phyloP scores from a whole-genome alignment of 768 basidiomycete species.

The Myochromella boudieri region DNA sequence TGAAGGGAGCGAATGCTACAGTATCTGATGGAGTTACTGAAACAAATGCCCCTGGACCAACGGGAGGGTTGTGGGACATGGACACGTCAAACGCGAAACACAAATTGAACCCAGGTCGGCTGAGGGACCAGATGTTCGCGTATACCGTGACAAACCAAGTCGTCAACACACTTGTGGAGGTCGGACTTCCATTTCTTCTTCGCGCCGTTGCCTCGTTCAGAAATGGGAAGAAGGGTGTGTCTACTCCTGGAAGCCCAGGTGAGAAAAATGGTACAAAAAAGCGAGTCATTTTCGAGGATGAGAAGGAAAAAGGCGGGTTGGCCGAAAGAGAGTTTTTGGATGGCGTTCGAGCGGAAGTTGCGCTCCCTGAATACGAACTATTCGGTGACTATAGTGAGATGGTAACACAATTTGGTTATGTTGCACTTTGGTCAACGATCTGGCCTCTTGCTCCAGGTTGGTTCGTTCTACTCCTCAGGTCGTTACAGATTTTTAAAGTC shows the following conservation, averaged over 20 bases:
- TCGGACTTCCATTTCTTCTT: conserved; percentile 77
- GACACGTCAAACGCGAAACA: conserved; percentile 48
- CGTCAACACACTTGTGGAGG: conserved; percentile 73
- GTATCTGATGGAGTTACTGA: conserved; percentile 15
- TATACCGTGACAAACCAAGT: conserved; percentile 89
- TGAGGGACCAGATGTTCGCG: conserved; percentile 93
- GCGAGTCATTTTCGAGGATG: conserved; percentile 71
- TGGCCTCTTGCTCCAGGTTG: conserved; percentile 87
- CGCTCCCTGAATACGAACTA: conserved; percentile 76
- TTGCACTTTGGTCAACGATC: conserved; percentile 88
- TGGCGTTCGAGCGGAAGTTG: conserved; percentile 71
- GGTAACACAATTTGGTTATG: conserved; percentile 94
- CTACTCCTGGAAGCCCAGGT: conserved; percentile 13
- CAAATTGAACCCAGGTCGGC: conserved; percentile 65
- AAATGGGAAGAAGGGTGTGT: conserved; percentile 37
- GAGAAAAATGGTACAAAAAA: conserved; percentile 46
- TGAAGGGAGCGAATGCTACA: conserved; percentile 29
- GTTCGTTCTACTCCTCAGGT: conserved; percentile 17
- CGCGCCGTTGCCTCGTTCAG: conserved; percentile 55
- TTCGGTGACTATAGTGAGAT: conserved; percentile 95
- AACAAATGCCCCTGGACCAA: conserved; percentile 14
- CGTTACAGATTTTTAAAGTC: neutral
- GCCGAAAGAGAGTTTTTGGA: conserved; percentile 83
- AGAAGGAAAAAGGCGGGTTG: conserved; percentile 51
- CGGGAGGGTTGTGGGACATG: conserved; percentile 47